Evolutionary conservation across 768 basidiomycete species (phyloP).

Genomic region (Pulveroboletus sp.): DNA sequence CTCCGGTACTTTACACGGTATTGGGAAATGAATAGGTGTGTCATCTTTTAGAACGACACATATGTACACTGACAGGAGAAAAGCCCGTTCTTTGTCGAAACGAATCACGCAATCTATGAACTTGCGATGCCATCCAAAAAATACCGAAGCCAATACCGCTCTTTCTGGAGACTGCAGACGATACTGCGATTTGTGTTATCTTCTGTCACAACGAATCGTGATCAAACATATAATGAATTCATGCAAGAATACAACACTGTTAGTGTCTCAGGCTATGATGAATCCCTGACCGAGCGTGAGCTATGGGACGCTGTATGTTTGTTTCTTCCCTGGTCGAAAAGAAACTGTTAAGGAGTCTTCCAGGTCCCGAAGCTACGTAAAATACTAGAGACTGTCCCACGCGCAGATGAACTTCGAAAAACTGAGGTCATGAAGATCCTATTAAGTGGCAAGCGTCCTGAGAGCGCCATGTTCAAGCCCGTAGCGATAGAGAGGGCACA

Average conservation of each 20-base stretch:
- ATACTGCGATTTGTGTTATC: constrained; percentile 50
- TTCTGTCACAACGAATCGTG: constrained; percentile 21
- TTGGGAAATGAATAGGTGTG: constrained; percentile 49
- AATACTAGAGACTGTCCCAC: constrained; percentile 21
- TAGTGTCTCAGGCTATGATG: constrained; percentile 18
- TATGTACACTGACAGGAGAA: not conserved
- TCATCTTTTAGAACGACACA: constrained; percentile 6
- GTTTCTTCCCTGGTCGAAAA: not conserved
- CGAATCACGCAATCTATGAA: constrained; percentile 61
- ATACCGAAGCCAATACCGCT: constrained; percentile 41
- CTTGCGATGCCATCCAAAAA: constrained; percentile 42
- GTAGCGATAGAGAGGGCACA: constrained; percentile 1
- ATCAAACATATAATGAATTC: constrained; percentile 35
- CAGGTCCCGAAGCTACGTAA: constrained; percentile 21
- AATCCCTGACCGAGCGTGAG: constrained; percentile 20
- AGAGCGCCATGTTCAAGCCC: constrained; percentile 15
- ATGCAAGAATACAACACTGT: constrained; percentile 25
- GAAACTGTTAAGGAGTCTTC: not conserved
- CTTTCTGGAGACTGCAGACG: constrained; percentile 51
- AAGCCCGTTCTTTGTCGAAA: constrained; percentile 68
- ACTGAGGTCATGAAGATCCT: constrained; percentile 22
- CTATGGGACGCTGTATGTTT: constrained; percentile 28
- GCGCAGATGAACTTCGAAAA: constrained; percentile 18
- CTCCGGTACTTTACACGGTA: constrained; percentile 52
- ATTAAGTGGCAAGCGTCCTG: constrained; percentile 7